These are phyloP conservation scores for Diutina mesorugosa DNA, from an alignment of 1,139 yeast genomes.

Conservation along the genomic window DNA sequence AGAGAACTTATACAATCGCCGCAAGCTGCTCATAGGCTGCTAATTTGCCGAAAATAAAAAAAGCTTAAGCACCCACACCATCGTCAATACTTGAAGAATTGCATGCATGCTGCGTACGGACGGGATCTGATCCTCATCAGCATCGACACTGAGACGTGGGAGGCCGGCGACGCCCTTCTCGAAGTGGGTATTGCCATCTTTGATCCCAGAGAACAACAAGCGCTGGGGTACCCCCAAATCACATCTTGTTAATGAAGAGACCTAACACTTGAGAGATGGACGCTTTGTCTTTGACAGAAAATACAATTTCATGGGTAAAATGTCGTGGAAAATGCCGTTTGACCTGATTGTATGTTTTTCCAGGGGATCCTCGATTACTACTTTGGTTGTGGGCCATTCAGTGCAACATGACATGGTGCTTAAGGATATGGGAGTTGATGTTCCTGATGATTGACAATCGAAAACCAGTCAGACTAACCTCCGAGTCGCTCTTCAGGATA, in stretches of 20 bases:
- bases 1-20: neutral
- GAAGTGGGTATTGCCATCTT: slow-evolving; percentile 61
- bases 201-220: slow-evolving; percentile 34
- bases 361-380: slow-evolving; percentile 30
- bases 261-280: slow-evolving; percentile 32
- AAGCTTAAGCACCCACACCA: slow-evolving; percentile 5
- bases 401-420: slow-evolving; percentile 49
- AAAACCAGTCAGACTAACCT: neutral
- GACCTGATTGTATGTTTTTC: slow-evolving; percentile 24
- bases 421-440: slow-evolving; percentile 20
- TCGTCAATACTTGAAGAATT: slow-evolving; percentile 9
- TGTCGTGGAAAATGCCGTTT: slow-evolving; percentile 30
- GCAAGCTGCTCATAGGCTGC: neutral
- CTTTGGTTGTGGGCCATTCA: slow-evolving; percentile 54
- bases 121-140: slow-evolving; percentile 31
- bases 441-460: slow-evolving; percentile 12
- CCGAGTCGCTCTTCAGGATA: neutral
- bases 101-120: slow-evolving; percentile 17
- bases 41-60: neutral
- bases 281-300: slow-evolving; percentile 50
- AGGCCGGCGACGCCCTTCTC: slow-evolving; percentile 34
- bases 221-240: slow-evolving; percentile 28
- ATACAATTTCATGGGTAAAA: slow-evolving; percentile 41
- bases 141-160: slow-evolving; percentile 60
- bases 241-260: slow-evolving; percentile 45